Percentiles rank a stretch among this genome's conserved stretches.
phyloP scores from a whole-genome alignment of 2,329 filamentous ascomycete genomes.

The Huntiella bhutanensis region DNA sequence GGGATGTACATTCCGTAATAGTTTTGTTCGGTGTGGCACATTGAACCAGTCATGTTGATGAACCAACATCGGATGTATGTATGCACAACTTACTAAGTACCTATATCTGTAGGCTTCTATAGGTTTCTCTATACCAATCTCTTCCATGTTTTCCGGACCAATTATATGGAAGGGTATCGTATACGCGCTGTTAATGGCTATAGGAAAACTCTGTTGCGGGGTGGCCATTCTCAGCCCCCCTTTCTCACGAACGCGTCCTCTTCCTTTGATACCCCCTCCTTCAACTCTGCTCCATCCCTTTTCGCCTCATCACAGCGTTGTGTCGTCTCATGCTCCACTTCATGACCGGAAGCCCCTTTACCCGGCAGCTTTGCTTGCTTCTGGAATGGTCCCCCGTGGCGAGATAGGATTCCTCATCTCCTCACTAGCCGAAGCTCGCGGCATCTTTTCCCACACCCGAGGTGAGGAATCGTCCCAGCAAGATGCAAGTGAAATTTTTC shows the following conservation, averaged over 20 bases:
- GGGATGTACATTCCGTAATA: not conserved
- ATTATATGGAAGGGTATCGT: constrained; percentile 56
- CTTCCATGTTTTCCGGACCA: constrained; percentile 41
- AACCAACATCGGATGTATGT: not conserved
- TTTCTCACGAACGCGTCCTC: not conserved
- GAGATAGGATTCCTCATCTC: constrained; percentile 62
- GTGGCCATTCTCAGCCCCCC: constrained; percentile 28
- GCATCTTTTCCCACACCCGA: constrained; percentile 19
- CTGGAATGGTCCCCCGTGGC: not conserved
- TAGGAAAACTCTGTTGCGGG: constrained; percentile 42
- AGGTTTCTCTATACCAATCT: constrained; percentile 39
- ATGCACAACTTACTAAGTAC: not conserved
- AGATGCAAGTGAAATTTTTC: constrained; percentile 20
- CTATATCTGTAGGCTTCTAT: constrained; percentile 1
- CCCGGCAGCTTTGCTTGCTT: no score
- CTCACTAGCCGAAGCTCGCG: constrained; percentile 39
- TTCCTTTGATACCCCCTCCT: no score
- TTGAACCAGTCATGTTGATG: no score
- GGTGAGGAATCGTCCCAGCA: not conserved
- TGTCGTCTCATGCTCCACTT: no score
- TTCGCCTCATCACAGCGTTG: no score
- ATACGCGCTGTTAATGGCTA: constrained; percentile 51
- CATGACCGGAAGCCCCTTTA: no score
- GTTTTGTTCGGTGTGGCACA: no score
- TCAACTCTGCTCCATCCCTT: no score